phyloP scores from a whole-genome alignment of 1,284 basidiomycete genomes.

The Ceratobasidium sp. region DNA sequence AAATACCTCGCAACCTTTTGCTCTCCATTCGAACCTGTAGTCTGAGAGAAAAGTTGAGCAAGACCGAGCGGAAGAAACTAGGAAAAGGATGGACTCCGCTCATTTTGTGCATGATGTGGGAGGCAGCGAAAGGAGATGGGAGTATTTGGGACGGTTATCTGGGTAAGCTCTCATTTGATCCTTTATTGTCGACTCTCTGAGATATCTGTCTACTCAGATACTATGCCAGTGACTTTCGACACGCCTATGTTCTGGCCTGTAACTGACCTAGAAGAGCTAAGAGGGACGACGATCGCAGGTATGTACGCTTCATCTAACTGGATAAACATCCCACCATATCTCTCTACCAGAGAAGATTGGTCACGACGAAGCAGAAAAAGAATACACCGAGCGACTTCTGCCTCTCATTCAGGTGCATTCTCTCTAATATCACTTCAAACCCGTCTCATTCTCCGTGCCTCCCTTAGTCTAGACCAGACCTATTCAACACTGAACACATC shows the following conservation, averaged over 20 bases:
- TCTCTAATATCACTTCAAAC: slow-evolving; percentile 23
- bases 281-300: slow-evolving; percentile 90
- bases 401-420: slow-evolving; percentile 73
- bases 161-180: slow-evolving; percentile 61
- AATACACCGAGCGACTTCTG: slow-evolving; percentile 75
- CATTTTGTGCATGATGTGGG: slow-evolving; percentile 97
- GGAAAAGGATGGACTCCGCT: slow-evolving; percentile 86
- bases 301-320: slow-evolving; percentile 56
- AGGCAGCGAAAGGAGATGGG: slow-evolving; percentile 69
- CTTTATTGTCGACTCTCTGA: slow-evolving; percentile 5
- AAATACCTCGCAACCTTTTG: slow-evolving; percentile 81
- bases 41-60: slow-evolving; percentile 71
- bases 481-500: slow-evolving; percentile 71
- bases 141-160: slow-evolving; percentile 81
- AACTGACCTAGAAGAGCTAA: slow-evolving; percentile 79
- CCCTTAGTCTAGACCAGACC: slow-evolving; percentile 78
- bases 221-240: slow-evolving; percentile 79
- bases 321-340: background rate
- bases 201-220: slow-evolving; percentile 47
- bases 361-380: slow-evolving; percentile 81
- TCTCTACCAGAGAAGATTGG: slow-evolving; percentile 84
- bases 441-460: slow-evolving; percentile 14
- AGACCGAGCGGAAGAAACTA: slow-evolving; percentile 73
- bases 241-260: slow-evolving; percentile 96
- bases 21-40: slow-evolving; percentile 83